Conservation (phyloP, 768 basidiomycete genomes). For the Suillus lakei region DNA sequence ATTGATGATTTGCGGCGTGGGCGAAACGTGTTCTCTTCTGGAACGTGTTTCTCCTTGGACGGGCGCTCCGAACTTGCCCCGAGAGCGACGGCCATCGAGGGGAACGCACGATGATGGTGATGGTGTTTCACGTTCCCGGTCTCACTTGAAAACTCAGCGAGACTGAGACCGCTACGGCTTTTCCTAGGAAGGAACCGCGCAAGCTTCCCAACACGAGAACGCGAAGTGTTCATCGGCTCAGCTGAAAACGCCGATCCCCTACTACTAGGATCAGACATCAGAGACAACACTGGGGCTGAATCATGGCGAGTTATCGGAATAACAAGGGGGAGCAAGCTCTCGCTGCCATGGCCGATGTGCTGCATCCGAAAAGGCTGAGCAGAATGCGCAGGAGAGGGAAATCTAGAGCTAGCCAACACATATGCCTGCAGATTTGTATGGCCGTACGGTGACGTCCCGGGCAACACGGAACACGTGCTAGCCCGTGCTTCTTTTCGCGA, state of each 20-base stretch:
- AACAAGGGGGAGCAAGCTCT: slow-evolving; percentile 29
- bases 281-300: slow-evolving; percentile 19
- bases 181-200: slow-evolving; percentile 37
- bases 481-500: slow-evolving; percentile 35
- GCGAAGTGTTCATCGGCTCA: slow-evolving; percentile 13
- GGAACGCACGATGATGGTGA: slow-evolving; percentile 30
- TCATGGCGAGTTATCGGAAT: slow-evolving; percentile 3
- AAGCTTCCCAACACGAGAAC: slow-evolving; percentile 25
- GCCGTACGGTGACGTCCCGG: slow-evolving; percentile 37
- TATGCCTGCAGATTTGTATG: slow-evolving; percentile 34
- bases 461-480: slow-evolving; percentile 23
- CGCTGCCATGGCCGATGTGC: slow-evolving; percentile 30
- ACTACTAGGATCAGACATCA: slow-evolving; percentile 25
- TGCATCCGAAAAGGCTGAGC: slow-evolving; percentile 30
- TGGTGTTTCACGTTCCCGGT: slow-evolving; percentile 26
- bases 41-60: slow-evolving; percentile 27
- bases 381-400: slow-evolving; percentile 34
- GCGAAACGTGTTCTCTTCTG: slow-evolving; percentile 39
- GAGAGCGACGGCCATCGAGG: slow-evolving; percentile 17
- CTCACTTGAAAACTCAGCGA: slow-evolving; percentile 32
- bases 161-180: slow-evolving; percentile 32
- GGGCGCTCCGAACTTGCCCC: slow-evolving; percentile 21
- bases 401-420: slow-evolving; percentile 24
- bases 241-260: slow-evolving; percentile 26
- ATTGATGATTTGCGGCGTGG: slow-evolving; percentile 40